Base-by-base conservation (phyloP, 78 protist genomes). In the Neovahlkampfia damariscottae region DNA sequence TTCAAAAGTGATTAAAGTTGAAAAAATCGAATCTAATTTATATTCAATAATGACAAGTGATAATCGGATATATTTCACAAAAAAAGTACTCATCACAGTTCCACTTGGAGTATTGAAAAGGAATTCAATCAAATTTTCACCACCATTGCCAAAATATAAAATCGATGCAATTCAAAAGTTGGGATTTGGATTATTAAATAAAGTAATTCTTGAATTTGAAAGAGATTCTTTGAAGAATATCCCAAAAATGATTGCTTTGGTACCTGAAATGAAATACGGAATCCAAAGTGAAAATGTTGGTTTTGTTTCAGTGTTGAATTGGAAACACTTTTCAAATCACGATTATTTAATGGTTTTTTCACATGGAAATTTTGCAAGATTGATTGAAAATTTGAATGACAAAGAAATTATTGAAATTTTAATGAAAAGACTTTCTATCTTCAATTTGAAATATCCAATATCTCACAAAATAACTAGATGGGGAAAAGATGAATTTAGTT, bases 61-160 rank as follows among this genome's bases (percentile, higher is more conserved):
- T n/a, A n/a, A n/a, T n/a, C n/a, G n/a, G n/a, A n/a, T n/a, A n/a
- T n/a, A n/a, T n/a, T n/a, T n/a, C n/a, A n/a, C n/a, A n/a, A n/a
- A n/a, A n/a, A n/a, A n/a, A n/a, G 75, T 1, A 27, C 5, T 77
- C 6, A 0, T 0, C 50, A 29, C 84, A 7, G 19, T 78, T 39
- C 84, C 84, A 4, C 81, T 80, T 7, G 84, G 84, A 41, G 72
- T 80, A 38, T 79, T 80, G 29, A 29, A 80, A 40, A 19, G 41
- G n/a, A 32, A 66, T n/a, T 2, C 0, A 34, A 19, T 80, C 4
- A 3, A 1, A 8, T 80, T 80, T 72, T 28, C 40, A 19, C 84
- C 84, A 7, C 59, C 67, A 30, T 30, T 80, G 5, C 75, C 83
- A 10, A 10, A 4, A 30, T 4, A 9, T 30, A 80, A 80, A 66